These are phyloP conservation scores for Lactarius quietus DNA, from an alignment of 768 basidiomycete genomes.

Conservation along the genomic window DNA sequence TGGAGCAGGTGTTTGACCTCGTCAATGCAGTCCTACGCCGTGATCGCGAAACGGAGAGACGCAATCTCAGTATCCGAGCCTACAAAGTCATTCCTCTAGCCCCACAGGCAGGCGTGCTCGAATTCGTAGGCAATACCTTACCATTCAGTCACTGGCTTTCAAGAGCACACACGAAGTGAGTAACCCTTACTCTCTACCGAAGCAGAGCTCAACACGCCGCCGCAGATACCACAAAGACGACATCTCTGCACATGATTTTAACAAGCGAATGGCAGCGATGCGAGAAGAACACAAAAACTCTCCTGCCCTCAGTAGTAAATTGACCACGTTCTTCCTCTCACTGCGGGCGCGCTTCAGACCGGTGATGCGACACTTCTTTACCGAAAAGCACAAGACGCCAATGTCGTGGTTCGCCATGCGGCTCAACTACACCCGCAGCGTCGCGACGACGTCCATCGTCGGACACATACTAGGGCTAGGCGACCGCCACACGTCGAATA, in stretches of 20 bases:
- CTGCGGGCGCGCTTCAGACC: slow-evolving; percentile 55
- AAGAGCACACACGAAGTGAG: slow-evolving; percentile 59
- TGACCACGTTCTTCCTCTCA: slow-evolving; percentile 32
- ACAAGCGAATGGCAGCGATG: slow-evolving; percentile 32
- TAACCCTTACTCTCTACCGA: neutral
- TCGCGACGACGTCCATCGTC: slow-evolving; percentile 91
- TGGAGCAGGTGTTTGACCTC: slow-evolving; percentile 96
- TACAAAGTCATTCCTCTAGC: slow-evolving; percentile 91
- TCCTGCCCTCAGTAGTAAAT: slow-evolving; percentile 28
- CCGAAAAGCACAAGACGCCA: slow-evolving; percentile 82
- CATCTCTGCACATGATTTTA: slow-evolving; percentile 35
- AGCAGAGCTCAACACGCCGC: neutral
- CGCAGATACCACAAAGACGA: slow-evolving; percentile 68
- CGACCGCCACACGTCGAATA: slow-evolving; percentile 90
- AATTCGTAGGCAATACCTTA: slow-evolving; percentile 81
- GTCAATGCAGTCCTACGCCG: slow-evolving; percentile 72
- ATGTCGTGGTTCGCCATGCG: slow-evolving; percentile 91
- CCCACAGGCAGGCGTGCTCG: slow-evolving; percentile 75
- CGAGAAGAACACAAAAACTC: slow-evolving; percentile 34
- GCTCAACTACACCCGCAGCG: slow-evolving; percentile 85
- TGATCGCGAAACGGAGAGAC: slow-evolving; percentile 73
- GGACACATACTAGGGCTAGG: slow-evolving; percentile 91
- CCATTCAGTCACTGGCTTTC: slow-evolving; percentile 62
- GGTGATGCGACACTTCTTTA: slow-evolving; percentile 93
- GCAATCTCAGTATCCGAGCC: slow-evolving; percentile 69